Conservation (phyloP, 2,329 filamentous ascomycete genomes). For the Xylariaceae sp. region DNA sequence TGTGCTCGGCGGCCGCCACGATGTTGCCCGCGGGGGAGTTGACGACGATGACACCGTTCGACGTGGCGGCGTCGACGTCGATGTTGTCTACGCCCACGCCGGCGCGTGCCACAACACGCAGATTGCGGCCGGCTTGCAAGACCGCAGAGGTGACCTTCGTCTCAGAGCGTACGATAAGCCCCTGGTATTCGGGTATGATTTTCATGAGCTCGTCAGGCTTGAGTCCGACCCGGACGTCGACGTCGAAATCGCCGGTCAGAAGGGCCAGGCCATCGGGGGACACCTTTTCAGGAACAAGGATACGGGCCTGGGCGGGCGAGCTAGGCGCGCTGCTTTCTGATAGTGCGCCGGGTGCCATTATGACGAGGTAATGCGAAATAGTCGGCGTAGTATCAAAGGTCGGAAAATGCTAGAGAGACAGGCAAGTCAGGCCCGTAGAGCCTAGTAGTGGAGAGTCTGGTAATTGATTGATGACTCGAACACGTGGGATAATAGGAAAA, state of each 20-base stretch:
- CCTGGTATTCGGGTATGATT: conserved; percentile 70
- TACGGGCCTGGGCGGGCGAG: conserved; percentile 26
- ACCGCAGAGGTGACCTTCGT: conserved; percentile 72
- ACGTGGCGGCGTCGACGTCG: conserved; percentile 67
- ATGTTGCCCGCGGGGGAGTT: conserved; percentile 80
- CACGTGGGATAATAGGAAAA: no score
- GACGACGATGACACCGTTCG: conserved; percentile 71
- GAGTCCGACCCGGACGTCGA: conserved; percentile 61
- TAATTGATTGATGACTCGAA: no score
- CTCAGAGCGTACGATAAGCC: conserved; percentile 74
- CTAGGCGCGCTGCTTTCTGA: not conserved
- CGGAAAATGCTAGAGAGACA: no score
- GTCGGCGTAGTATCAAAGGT: no score
- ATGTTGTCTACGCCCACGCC: conserved; percentile 84
- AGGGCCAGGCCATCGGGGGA: conserved; percentile 73
- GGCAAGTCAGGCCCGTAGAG: no score
- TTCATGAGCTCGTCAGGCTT: conserved; percentile 57
- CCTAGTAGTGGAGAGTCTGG: no score
- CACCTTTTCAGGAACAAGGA: conserved; percentile 76
- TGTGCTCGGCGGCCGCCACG: conserved; percentile 74
- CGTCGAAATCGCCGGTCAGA: conserved; percentile 58
- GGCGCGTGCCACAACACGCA: conserved; percentile 75
- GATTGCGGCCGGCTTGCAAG: conserved; percentile 54
- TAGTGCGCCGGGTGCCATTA: not conserved
- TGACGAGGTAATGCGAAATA: no score